Percentiles rank a stretch among this genome's conserved stretches.
phyloP scores from a whole-genome alignment of 176 grass and related monocot species.

The Avena sativa region DNA sequence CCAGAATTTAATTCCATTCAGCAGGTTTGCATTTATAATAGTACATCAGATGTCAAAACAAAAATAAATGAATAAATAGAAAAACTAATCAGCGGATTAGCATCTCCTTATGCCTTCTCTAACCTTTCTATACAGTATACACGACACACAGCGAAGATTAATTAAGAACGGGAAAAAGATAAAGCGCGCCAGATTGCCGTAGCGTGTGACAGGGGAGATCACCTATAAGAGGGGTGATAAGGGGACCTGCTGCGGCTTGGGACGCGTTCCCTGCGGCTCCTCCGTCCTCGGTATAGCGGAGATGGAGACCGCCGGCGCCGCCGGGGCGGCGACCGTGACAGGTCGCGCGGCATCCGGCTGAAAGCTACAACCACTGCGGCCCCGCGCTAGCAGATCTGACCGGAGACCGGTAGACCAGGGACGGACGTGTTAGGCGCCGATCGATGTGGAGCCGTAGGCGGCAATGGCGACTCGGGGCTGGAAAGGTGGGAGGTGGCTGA shows the following conservation, averaged over 20 bases:
- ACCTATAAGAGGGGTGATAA: conserved; percentile 91
- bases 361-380: background rate
- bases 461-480: background rate
- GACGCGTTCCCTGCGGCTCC: conserved; percentile 78
- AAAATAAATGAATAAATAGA: background rate
- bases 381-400: background rate
- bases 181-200: conserved; percentile 35
- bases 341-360: conserved; percentile 64
- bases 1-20: conserved; percentile 37
- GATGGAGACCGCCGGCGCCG: conserved; percentile 80
- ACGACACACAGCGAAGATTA: background rate
- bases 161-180: background rate
- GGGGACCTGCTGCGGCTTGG: conserved; percentile 90
- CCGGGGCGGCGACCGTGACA: conserved; percentile 75
- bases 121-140: background rate
- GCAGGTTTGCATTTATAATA: conserved; percentile 28
- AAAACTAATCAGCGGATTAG: background rate
- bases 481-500: background rate
- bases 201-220: conserved; percentile 60
- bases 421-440: background rate
- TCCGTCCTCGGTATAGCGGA: conserved; percentile 56
- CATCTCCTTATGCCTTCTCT: background rate
- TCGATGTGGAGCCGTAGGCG: background rate
- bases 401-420: background rate
- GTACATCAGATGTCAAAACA: background rate